phyloP scores from a whole-genome alignment of 768 basidiomycete genomes.

The Rhizopogon vesiculosus region DNA sequence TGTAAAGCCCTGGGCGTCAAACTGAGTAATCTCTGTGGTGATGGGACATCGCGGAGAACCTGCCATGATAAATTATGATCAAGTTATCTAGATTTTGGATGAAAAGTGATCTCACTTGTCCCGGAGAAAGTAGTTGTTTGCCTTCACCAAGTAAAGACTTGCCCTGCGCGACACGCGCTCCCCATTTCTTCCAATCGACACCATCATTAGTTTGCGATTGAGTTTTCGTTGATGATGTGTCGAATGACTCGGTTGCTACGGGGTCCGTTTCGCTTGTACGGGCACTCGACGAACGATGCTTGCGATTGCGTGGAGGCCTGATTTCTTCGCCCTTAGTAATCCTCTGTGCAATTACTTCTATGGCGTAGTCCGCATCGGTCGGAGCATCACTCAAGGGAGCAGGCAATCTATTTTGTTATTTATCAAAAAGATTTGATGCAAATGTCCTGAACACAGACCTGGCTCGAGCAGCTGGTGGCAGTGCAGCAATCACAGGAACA shows the following conservation, averaged over 20 bases:
- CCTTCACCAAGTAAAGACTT: conserved; percentile 40
- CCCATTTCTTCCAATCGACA: conserved; percentile 57
- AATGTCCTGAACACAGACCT: conserved; percentile 32
- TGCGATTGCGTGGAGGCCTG: conserved; percentile 24
- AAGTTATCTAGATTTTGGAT: conserved; percentile 5
- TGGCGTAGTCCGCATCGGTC: conserved; percentile 67
- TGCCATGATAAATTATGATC: too few species aligned
- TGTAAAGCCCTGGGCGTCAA: neutral
- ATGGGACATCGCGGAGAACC: too few species aligned
- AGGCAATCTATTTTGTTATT: conserved; percentile 34
- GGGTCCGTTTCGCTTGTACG: conserved; percentile 7
- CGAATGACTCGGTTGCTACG: neutral
- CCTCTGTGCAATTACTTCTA: conserved; percentile 61
- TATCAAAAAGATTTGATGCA: neutral
- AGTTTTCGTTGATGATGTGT: neutral
- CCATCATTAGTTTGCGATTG: conserved; percentile 9
- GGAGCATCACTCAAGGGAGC: conserved; percentile 48
- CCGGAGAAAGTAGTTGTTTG: conserved; percentile 33
- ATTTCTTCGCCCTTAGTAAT: conserved; percentile 51
- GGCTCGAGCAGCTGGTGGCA: conserved; percentile 41
- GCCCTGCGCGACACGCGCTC: conserved; percentile 39
- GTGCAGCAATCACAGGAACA: conserved; percentile 47
- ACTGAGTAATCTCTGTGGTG: too few species aligned
- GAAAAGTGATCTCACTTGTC: conserved; percentile 26
- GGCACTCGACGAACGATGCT: conserved; percentile 13